Evolutionary conservation across 768 basidiomycete genomes (phyloP).

Genomic region (Tylopilus plumbeoviolaceoides): DNA sequence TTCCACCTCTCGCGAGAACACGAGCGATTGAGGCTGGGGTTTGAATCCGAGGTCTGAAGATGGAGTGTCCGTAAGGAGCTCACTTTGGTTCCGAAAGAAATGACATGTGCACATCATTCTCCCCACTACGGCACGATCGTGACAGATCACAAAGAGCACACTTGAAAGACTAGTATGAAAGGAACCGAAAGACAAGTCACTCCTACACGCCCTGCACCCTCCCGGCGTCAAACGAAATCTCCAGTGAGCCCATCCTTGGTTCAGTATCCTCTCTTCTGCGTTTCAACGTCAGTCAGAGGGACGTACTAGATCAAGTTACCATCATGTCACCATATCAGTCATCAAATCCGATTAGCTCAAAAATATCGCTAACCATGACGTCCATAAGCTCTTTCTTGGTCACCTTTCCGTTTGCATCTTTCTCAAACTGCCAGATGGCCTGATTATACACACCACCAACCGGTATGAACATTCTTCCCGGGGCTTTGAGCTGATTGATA

Average conservation of each 20-base stretch:
- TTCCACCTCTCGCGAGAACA: too few relatives aligned
- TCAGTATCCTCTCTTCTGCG: conserved; percentile 32
- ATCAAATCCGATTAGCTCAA: conserved; percentile 11
- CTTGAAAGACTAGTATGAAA: too few relatives aligned
- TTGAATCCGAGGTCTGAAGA: too few relatives aligned
- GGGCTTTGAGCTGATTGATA: conserved; percentile 70
- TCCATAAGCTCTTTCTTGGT: conserved; percentile 66
- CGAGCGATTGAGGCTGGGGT: too few relatives aligned
- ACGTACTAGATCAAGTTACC: conserved; percentile 47
- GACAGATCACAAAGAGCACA: too few relatives aligned
- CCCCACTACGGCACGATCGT: too few relatives aligned
- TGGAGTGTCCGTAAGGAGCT: too few relatives aligned
- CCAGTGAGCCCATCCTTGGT: background rate
- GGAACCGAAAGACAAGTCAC: too few relatives aligned
- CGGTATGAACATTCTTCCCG: conserved; percentile 90
- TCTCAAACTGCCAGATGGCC: conserved; percentile 75
- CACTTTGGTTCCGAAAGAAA: too few relatives aligned
- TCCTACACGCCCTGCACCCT: too few relatives aligned
- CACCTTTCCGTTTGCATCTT: conserved; percentile 65
- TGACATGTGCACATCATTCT: too few relatives aligned
- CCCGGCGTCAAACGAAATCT: too few relatives aligned
- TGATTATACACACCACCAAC: conserved; percentile 65
- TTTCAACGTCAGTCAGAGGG: conserved; percentile 61
- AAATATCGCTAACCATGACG: conserved; percentile 59
- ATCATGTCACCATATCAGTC: background rate